Base-by-base conservation (phyloP, 192 early-diverging fungal species). In the Coemansia asiatica region DNA sequence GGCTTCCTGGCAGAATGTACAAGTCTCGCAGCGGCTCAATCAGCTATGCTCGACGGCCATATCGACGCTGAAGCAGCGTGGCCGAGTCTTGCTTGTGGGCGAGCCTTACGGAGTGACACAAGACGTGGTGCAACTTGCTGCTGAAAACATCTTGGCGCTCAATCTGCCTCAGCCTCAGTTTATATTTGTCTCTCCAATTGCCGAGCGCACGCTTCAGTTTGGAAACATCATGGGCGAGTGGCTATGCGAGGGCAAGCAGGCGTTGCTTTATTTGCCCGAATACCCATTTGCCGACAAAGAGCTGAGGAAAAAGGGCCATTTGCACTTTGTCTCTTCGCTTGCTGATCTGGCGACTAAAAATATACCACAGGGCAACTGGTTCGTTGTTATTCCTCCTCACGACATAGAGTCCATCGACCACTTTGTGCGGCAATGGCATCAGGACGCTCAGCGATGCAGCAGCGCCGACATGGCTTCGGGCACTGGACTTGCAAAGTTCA, bases 151-250 rank as follows among this genome's bases (percentile, higher is more conserved):
- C 13, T 65, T 68, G n/a, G 70, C 83, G 6, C 69, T 85, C 59
- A 89, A 87, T 8, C 76, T 90, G 28, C 66, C 82, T 12, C 74
- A 87, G 36, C 79, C 88, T 8, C 88, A 88, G 21, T 84, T 93
- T 22, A 85, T 90, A 53, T 80, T 92, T 58, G 79, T 90, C 4
- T 91, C 88, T 5, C 90, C 92, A 0, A 83, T 93, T 8, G 92
- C 91, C 2, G 86, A 93, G 50, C 85, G 83, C 31, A 87, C 90
- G 1, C 73, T 95, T 10, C 86, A 92, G 66, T 88, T 90, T 72
- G 89, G 91, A 21, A 92, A 89, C 69, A 93, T 95, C 60, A 84
- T 87, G 69, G 90, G 90, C 19, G 91, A 95, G 87, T 95, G 93
- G 92, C 86, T 92, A 84, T 86, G 85, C 49, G 69, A 81, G 15